Evolutionary conservation across 306 rosid species (phyloP).

Genomic region (Fragaria ananassa): DNA sequence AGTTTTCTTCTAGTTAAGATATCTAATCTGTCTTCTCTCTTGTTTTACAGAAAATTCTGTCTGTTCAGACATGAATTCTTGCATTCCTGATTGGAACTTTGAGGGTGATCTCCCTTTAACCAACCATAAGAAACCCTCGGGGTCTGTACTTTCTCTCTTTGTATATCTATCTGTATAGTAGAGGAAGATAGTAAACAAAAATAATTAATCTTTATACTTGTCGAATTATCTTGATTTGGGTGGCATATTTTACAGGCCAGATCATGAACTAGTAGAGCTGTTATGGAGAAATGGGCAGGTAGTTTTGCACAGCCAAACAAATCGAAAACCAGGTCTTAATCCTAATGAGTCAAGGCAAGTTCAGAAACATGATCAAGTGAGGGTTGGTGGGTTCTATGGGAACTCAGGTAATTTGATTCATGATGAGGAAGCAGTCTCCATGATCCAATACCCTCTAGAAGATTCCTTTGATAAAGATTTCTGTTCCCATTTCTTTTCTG

Average conservation of each 20-base stretch:
- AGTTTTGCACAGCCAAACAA: conserved; percentile 64
- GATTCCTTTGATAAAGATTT: conserved; percentile 62
- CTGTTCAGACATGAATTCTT: conserved; percentile 56
- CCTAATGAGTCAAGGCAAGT: conserved; percentile 40
- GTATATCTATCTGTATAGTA: conserved; percentile 12
- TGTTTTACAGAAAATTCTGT: conserved; percentile 37
- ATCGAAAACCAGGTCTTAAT: conserved; percentile 32
- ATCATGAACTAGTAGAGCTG: conserved; percentile 71
- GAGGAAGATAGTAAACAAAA: not conserved
- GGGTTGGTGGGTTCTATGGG: conserved; percentile 37
- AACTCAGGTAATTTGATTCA: conserved; percentile 49
- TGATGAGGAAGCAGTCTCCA: conserved; percentile 55
- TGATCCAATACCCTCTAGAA: conserved; percentile 65
- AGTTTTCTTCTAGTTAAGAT: not conserved
- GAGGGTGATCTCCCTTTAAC: conserved; percentile 43
- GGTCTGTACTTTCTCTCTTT: conserved; percentile 47
- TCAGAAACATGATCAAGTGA: conserved; percentile 47
- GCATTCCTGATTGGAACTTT: conserved; percentile 58
- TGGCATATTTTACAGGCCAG: conserved; percentile 52
- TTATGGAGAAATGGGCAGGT: conserved; percentile 85
- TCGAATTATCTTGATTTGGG: conserved; percentile 20
- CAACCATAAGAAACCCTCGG: conserved; percentile 52
- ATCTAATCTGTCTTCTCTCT: conserved; percentile 24
- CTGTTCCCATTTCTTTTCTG: conserved; percentile 50
- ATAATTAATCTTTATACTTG: not conserved